Percentiles rank a stretch among this genome's conserved stretches.
Evolutionary conservation across 495 filamentous ascomycete genomes (phyloP).

Genomic region (Cercophora sp.): DNA sequence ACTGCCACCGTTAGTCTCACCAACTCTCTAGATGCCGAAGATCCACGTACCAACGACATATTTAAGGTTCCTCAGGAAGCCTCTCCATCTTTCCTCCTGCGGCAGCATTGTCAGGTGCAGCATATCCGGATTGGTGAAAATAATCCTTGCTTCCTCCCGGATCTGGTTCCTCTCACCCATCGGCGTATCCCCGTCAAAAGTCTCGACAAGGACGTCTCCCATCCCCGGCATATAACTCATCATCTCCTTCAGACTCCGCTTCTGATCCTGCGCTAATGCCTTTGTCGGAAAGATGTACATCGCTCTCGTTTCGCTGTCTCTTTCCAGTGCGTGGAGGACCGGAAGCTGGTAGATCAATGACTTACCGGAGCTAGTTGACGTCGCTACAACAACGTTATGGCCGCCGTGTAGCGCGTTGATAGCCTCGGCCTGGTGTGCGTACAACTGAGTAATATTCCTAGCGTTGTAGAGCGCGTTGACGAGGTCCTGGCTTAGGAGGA

Average conservation of each 20-base stretch:
- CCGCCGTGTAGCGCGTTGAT: constrained; percentile 86
- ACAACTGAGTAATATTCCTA: constrained; percentile 78
- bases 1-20: no score
- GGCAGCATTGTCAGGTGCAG: constrained; percentile 92
- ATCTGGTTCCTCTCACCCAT: constrained; percentile 74
- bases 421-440: constrained; percentile 90
- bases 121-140: constrained; percentile 99
- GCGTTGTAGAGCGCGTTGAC: constrained; percentile 95
- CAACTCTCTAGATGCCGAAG: no score
- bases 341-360: constrained; percentile 95
- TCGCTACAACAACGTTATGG: constrained; percentile 85
- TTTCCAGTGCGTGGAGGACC: constrained; percentile 82
- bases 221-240: constrained; percentile 73
- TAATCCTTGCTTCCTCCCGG: constrained; percentile 83
- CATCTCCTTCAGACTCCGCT: constrained; percentile 80
- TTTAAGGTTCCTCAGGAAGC: constrained; percentile 81
- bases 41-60: no score
- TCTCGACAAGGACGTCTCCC: constrained; percentile 77
- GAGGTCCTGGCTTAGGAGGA: constrained; percentile 81
- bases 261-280: constrained; percentile 92
- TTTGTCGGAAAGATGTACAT: constrained; percentile 99
- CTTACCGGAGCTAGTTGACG: constrained; percentile 94
- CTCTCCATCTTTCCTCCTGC: constrained; percentile 84
- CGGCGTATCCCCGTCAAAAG: constrained; percentile 92
- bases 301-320: constrained; percentile 69